Evolutionary conservation across 176 grass and related monocot species (phyloP).

Genomic region (Oryza officinalis): DNA sequence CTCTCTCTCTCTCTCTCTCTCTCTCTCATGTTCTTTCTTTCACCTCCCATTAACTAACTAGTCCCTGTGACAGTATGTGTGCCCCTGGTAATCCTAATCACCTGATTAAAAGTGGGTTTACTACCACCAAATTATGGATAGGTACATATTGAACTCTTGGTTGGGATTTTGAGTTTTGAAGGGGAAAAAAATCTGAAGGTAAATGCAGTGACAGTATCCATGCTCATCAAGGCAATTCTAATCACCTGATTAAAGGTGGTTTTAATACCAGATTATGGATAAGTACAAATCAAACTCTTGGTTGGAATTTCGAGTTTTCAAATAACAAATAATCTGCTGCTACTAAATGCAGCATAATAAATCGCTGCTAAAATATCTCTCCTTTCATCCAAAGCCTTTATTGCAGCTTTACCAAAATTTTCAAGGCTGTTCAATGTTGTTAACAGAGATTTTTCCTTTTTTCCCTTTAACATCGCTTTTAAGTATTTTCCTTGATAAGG

Average conservation of each 20-base stretch:
- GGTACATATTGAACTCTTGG: too few species aligned
- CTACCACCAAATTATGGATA: background rate
- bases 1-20: background rate
- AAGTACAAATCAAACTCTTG: background rate
- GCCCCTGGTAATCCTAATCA: background rate
- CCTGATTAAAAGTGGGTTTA: background rate
- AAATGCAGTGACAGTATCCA: background rate
- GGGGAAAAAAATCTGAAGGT: too few species aligned
- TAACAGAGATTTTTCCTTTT: background rate
- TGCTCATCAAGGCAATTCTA: background rate
- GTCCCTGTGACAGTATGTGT: background rate
- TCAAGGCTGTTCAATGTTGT: background rate
- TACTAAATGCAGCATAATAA: background rate
- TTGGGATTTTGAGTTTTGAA: too few species aligned
- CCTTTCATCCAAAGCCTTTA: background rate
- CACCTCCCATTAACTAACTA: background rate
- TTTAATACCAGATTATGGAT: background rate
- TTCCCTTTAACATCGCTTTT: background rate
- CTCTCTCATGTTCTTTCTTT: background rate
- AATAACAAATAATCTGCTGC: background rate
- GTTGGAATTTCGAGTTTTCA: background rate
- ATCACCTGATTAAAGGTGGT: too few species aligned
- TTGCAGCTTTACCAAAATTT: background rate
- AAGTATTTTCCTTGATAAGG: background rate
- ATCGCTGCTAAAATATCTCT: background rate